Conservation (phyloP, 257 asterid genomes). For the Solanum sitiens region DNA sequence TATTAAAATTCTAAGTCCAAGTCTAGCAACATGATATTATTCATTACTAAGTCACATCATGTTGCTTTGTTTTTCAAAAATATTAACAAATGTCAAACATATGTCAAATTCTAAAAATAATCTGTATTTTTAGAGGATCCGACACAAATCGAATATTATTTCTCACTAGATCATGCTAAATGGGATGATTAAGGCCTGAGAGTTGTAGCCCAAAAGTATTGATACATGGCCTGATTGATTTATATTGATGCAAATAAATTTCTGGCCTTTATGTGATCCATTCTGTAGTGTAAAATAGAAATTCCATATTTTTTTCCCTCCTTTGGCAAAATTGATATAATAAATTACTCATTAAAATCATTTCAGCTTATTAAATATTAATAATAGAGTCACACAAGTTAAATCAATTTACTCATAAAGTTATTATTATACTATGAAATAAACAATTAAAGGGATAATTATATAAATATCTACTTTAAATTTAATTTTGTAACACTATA, state of each 20-base stretch:
- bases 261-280: not conserved
- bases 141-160: not conserved
- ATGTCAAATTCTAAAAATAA: not conserved
- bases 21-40: no score
- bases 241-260: not conserved
- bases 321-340: not conserved
- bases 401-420: not conserved
- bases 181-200: slow-evolving; percentile 93
- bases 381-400: not conserved
- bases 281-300: not conserved
- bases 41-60: not conserved
- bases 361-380: not conserved
- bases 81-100: not conserved
- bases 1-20: no score
- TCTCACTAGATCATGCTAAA: slow-evolving; percentile 55
- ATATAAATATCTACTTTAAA: no score
- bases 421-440: not conserved
- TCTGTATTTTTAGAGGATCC: not conserved
- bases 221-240: slow-evolving; percentile 34
- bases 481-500: no score
- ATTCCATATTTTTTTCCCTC: not conserved
- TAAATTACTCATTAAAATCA: not conserved
- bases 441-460: not conserved
- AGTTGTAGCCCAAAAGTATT: slow-evolving; percentile 78
- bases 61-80: not conserved